Conservation (phyloP, 192 early-diverging fungal species). For the Dispira simplex region DNA sequence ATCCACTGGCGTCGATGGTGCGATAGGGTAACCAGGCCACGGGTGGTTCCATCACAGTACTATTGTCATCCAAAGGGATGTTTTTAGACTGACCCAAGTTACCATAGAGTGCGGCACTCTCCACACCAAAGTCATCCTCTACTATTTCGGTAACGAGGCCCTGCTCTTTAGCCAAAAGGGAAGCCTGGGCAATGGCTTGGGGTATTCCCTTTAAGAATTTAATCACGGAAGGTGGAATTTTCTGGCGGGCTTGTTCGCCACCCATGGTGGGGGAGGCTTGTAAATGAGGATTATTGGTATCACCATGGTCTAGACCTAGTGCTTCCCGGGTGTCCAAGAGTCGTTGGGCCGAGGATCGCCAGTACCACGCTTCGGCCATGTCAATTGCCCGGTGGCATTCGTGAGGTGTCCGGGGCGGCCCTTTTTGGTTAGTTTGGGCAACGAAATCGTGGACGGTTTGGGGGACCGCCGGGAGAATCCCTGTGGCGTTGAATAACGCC, state of each 20-base stretch:
- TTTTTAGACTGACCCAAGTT: conserved; percentile 16
- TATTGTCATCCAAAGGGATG: conserved; percentile 8
- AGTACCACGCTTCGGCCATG: conserved; percentile 42
- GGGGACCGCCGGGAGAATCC: conserved; percentile 36
- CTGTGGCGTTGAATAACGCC: conserved; percentile 31
- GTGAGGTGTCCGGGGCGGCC: conserved; percentile 15
- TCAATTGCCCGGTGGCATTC: conserved; percentile 21
- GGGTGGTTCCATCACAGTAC: background rate
- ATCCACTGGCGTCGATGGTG: background rate
- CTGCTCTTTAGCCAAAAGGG: conserved; percentile 23
- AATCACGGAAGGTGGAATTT: conserved; percentile 27
- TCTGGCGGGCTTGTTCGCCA: conserved; percentile 13
- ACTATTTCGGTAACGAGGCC: conserved; percentile 20
- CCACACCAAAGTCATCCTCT: conserved; percentile 33
- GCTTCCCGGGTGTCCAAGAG: conserved; percentile 32
- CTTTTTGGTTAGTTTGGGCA: conserved; percentile 16
- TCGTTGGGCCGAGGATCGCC: conserved; percentile 38
- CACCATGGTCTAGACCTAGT: conserved; percentile 17
- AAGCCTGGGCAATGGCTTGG: conserved; percentile 28
- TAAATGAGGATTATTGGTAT: conserved; percentile 7
- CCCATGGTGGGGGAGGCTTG: conserved; percentile 13
- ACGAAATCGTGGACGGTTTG: conserved; percentile 34
- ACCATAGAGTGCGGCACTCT: conserved; percentile 14
- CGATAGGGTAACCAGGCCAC: conserved; percentile 2
- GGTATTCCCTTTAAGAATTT: conserved; percentile 32